These are phyloP conservation scores for Chaetothyriales sp. DNA, from an alignment of 2,329 filamentous ascomycete species.

Conservation along the genomic window DNA sequence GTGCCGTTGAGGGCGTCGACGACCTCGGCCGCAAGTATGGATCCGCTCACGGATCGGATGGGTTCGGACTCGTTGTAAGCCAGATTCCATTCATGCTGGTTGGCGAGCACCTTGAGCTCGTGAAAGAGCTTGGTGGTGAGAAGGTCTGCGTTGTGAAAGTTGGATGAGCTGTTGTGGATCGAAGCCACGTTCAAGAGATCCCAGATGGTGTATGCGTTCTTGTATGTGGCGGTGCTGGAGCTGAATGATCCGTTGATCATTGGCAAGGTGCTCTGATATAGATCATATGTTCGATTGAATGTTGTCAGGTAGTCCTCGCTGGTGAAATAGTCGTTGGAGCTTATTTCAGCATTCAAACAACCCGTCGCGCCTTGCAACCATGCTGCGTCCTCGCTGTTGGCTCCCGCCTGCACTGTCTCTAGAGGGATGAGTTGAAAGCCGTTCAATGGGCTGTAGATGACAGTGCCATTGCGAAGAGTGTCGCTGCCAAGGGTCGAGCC, in stretches of 20 bases:
- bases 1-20: constrained; percentile 33
- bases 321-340: constrained; percentile 46
- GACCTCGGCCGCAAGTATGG: constrained; percentile 52
- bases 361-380: constrained; percentile 47
- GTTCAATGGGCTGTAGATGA: constrained; percentile 52
- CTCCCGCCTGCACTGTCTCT: constrained; percentile 43
- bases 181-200: constrained; percentile 49
- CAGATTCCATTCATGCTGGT: constrained; percentile 67
- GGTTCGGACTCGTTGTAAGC: constrained; percentile 54
- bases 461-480: constrained; percentile 57
- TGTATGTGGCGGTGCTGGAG: constrained; percentile 38
- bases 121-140: constrained; percentile 52
- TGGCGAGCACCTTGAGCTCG: constrained; percentile 59
- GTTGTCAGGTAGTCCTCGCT: constrained; percentile 37
- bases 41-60: constrained; percentile 41
- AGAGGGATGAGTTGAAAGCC: constrained; percentile 80
- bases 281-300: constrained; percentile 36
- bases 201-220: constrained; percentile 54
- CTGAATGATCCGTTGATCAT: constrained; percentile 41
- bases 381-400: constrained; percentile 44
- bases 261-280: constrained; percentile 41
- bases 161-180: constrained; percentile 45
- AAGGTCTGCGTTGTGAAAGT: constrained; percentile 47
- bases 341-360: constrained; percentile 42
- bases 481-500: constrained; percentile 40